These are phyloP conservation scores for Cucurbita pepo DNA, from an alignment of 306 rosid genomes.

Conservation along the genomic window DNA sequence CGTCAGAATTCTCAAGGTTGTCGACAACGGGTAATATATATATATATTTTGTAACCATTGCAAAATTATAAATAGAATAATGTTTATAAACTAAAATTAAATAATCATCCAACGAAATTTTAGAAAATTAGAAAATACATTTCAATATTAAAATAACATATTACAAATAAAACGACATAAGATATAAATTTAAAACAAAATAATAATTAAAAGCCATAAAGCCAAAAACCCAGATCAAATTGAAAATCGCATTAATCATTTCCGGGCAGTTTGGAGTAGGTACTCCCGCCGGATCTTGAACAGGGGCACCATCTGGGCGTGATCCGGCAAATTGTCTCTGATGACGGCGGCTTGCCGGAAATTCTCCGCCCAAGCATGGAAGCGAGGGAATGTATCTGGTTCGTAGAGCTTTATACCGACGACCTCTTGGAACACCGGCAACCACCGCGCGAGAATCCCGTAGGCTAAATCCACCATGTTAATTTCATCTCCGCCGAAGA, in stretches of 20 bases:
- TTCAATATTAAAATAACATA: no score
- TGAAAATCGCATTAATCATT: background rate
- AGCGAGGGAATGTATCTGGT: slow-evolving; percentile 12
- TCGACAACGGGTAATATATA: no score
- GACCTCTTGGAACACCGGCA: slow-evolving; percentile 6
- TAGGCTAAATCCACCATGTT: slow-evolving; percentile 16
- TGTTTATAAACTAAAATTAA: no score
- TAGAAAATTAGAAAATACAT: no score
- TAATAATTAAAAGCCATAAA: no score
- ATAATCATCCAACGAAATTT: no score
- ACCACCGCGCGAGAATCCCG: slow-evolving; percentile 9
- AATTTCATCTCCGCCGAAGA: slow-evolving; percentile 19
- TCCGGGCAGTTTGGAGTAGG: background rate
- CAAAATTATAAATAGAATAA: no score
- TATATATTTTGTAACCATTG: no score
- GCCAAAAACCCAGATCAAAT: no score
- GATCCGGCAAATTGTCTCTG: slow-evolving; percentile 22
- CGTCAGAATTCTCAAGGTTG: no score
- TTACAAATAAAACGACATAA: no score
- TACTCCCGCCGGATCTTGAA: background rate
- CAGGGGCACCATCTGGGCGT: background rate
- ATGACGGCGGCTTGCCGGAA: slow-evolving; percentile 27
- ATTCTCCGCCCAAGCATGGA: slow-evolving; percentile 28
- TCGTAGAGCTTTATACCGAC: slow-evolving; percentile 16
- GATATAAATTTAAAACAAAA: no score